These are phyloP conservation scores for Plantago major DNA, from an alignment of 257 asterid species.

Conservation along the genomic window DNA sequence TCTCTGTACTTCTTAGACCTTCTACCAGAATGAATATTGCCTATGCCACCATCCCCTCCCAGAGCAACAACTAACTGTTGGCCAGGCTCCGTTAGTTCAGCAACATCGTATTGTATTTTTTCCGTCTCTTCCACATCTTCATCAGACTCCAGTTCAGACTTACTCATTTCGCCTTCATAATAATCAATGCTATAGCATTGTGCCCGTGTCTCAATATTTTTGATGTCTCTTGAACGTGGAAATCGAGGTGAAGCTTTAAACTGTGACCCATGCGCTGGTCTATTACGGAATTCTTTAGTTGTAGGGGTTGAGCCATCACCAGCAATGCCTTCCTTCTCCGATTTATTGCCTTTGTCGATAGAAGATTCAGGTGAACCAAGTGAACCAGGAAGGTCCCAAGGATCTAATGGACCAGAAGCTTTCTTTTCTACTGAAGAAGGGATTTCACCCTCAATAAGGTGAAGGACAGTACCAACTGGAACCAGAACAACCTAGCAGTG, in stretches of 20 bases:
- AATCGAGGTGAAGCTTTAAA: slow-evolving; percentile 17
- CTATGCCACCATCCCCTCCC: slow-evolving; percentile 92
- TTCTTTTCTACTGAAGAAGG: slow-evolving; percentile 64
- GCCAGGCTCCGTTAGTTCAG: slow-evolving; percentile 79
- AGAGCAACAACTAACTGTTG: slow-evolving; percentile 63
- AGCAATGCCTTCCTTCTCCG: slow-evolving; percentile 18
- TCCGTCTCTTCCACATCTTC: slow-evolving; percentile 40
- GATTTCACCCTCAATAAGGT: slow-evolving; percentile 70
- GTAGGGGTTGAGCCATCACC: slow-evolving; percentile 17
- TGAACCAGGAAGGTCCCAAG: slow-evolving; percentile 85
- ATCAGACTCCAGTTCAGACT: slow-evolving; percentile 36
- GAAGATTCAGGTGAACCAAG: slow-evolving; percentile 39
- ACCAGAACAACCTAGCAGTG: slow-evolving; percentile 64
- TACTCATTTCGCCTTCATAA: slow-evolving; percentile 25
- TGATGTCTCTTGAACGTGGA: slow-evolving; percentile 25
- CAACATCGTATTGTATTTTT: slow-evolving; percentile 53
- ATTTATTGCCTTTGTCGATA: slow-evolving; percentile 17
- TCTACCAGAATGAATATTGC: slow-evolving; percentile 44
- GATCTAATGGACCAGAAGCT: slow-evolving; percentile 57
- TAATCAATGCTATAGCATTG: slow-evolving; percentile 36
- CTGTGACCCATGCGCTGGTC: slow-evolving; percentile 19
- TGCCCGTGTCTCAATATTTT: slow-evolving; percentile 26
- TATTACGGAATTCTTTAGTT: slow-evolving; percentile 12
- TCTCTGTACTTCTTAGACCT: slow-evolving; percentile 26
- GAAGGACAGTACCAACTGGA: slow-evolving; percentile 90